Evolutionary conservation across 192 early-diverging fungal genomes (phyloP), one percentile per base, ranked within the genome.

Genomic region (Coemansia sp.): DNA sequence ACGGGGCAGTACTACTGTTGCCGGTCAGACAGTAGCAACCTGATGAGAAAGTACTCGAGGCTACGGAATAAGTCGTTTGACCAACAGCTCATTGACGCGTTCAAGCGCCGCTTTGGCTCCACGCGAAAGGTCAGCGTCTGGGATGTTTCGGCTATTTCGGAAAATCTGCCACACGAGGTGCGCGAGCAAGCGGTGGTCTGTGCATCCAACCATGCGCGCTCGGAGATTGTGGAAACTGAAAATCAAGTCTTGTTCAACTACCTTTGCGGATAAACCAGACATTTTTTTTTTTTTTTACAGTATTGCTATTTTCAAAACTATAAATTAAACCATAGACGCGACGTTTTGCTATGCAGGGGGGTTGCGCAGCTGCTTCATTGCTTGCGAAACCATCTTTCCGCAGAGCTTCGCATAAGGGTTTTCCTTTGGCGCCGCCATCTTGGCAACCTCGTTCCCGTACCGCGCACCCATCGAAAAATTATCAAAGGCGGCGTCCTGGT

Each of bases 351-450:
- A 25, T 20, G 22, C 32, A 3, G 25, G 20, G 22, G 60, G 48
- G 35, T 41, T 61, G 67, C 66, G 70, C 19, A 87, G 59, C 55
- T 84, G 82, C 1, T 62, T 61, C 84, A 88, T 87, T 2, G 81
- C 74, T 59, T 89, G 85, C 5, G 71, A 59, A 14, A 89, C 83
- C 42, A 88, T 87, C 25, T 75, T 73, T 20, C 83, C 85, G 56
- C 88, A 87, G 36, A 91, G 83, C 61, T 89, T 89, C 15, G 88
- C 88, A 66, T 91, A 91, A 2, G 88, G 89, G 65, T 91, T 91
- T 63, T 88, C 85, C 62, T 82, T 76, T 20, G 87, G 67, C 19
- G 70, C 84, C 0, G 79, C 81, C 34, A 73, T 66, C 33, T 78
- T 79, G 5, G 89, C 86, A 5, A 88, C 46, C 58, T 85, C 82